phyloP scores from a whole-genome alignment of 2,329 filamentous ascomycete species.

The Dactylellina haptotyla region DNA sequence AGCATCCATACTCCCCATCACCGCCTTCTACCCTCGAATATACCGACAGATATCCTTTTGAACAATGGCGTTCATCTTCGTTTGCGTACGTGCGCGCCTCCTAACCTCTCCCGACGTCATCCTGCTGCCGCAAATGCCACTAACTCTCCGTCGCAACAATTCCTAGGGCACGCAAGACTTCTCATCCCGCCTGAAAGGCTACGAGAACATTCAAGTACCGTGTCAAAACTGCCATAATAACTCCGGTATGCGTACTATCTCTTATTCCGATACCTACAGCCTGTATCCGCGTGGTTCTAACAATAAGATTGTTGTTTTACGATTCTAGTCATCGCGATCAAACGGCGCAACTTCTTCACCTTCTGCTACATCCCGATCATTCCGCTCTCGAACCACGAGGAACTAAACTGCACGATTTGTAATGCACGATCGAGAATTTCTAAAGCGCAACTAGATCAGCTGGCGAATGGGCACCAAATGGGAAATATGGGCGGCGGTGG shows the following conservation, averaged over 20 bases:
- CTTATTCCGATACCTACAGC: background rate
- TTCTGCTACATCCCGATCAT: constrained; percentile 57
- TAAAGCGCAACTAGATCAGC: constrained; percentile 34
- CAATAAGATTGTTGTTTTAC: background rate
- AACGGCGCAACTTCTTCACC: constrained; percentile 57
- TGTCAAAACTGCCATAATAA: constrained; percentile 67
- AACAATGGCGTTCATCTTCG: constrained; percentile 52
- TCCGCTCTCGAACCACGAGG: constrained; percentile 47
- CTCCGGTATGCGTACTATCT: constrained; percentile 36
- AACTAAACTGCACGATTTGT: constrained; percentile 53
- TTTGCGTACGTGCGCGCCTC: constrained; percentile 35
- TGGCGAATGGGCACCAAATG: constrained; percentile 45
- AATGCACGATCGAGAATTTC: constrained; percentile 52
- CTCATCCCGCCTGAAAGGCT: constrained; percentile 63
- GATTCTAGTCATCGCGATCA: constrained; percentile 53
- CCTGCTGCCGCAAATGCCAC: constrained; percentile 6
- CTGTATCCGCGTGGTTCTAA: too few relatives aligned
- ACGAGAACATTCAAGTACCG: constrained; percentile 66
- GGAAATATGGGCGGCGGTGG: constrained; percentile 20
- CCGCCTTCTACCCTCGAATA: background rate
- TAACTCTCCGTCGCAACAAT: constrained; percentile 31
- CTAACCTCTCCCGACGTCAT: constrained; percentile 19
- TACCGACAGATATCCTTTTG: background rate
- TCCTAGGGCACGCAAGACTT: constrained; percentile 62
- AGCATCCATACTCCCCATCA: background rate